These are phyloP conservation scores for Carex pumila DNA, from an alignment of 176 grass and related monocot species.

Conservation along the genomic window DNA sequence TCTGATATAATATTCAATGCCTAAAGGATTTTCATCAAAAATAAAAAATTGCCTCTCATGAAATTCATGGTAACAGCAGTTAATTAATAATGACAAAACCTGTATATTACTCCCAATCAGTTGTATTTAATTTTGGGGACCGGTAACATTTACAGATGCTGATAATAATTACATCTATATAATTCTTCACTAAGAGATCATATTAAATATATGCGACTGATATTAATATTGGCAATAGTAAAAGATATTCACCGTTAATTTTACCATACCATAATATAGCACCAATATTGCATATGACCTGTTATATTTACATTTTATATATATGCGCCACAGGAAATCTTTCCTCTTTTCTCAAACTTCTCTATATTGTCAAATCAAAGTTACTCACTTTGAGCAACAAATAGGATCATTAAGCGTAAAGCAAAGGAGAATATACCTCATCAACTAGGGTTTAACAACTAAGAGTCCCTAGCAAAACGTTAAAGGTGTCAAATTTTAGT, in stretches of 20 bases:
- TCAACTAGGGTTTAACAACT: constrained; percentile 15
- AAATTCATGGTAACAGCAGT: background rate
- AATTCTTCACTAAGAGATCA: background rate
- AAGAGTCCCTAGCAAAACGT: constrained; percentile 23
- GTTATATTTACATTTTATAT: background rate
- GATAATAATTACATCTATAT: background rate
- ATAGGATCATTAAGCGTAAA: constrained; percentile 20
- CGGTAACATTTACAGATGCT: too few relatives aligned
- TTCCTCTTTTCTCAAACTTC: background rate
- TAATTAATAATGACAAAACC: background rate
- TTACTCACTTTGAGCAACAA: constrained; percentile 2
- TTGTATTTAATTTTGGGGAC: too few relatives aligned
- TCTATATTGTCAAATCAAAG: background rate
- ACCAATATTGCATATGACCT: too few relatives aligned
- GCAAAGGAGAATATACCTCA: constrained; percentile 21
- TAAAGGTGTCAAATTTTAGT: constrained; percentile 22
- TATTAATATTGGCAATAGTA: background rate
- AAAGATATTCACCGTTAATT: background rate
- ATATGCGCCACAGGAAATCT: background rate
- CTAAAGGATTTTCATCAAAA: too few relatives aligned
- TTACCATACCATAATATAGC: background rate
- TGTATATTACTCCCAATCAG: too few relatives aligned
- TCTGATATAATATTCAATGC: too few relatives aligned
- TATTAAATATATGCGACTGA: background rate
- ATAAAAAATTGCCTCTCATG: background rate